phyloP scores from a whole-genome alignment of 305 asterid species.

The Fraxinus ornus region DNA sequence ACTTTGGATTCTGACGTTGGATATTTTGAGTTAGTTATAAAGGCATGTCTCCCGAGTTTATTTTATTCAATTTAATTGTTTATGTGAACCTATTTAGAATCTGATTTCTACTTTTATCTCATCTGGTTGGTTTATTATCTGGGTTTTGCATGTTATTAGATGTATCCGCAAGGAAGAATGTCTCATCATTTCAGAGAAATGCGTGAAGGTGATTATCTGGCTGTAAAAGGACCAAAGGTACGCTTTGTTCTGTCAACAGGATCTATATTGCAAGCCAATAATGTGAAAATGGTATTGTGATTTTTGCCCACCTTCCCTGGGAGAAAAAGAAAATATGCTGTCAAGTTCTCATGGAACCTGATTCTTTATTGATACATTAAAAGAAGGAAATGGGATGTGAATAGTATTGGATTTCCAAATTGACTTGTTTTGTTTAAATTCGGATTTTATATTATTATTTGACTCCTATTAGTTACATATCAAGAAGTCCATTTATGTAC shows the following conservation, averaged over 20 bases:
- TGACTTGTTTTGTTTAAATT: neutral
- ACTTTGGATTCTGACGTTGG: constrained; percentile 97
- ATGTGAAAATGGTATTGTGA: neutral
- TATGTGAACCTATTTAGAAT: neutral
- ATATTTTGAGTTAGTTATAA: constrained; percentile 76
- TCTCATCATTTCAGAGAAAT: constrained; percentile 94
- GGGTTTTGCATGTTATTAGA: constrained; percentile 40
- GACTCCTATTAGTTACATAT: neutral
- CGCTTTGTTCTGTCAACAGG: neutral
- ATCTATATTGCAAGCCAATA: neutral
- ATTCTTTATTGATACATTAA: neutral
- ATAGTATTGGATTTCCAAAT: neutral
- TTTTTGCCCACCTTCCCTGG: neutral
- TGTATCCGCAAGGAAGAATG: constrained; percentile 99
- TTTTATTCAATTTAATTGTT: neutral
- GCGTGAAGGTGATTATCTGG: constrained; percentile 78
- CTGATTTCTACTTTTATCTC: constrained; percentile 5
- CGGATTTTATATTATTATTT: neutral
- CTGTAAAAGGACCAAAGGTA: constrained; percentile 98
- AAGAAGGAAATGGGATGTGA: neutral
- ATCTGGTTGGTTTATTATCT: constrained; percentile 6
- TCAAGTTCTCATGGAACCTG: neutral
- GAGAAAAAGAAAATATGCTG: neutral
- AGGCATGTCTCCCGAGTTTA: constrained; percentile 40
- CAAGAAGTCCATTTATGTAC: neutral